A percentile compares a stretch with the other conserved stretches of the same genome.
Evolutionary conservation across 2,329 filamentous ascomycete genomes (phyloP).

Genomic region (Hypoxylon sp.): DNA sequence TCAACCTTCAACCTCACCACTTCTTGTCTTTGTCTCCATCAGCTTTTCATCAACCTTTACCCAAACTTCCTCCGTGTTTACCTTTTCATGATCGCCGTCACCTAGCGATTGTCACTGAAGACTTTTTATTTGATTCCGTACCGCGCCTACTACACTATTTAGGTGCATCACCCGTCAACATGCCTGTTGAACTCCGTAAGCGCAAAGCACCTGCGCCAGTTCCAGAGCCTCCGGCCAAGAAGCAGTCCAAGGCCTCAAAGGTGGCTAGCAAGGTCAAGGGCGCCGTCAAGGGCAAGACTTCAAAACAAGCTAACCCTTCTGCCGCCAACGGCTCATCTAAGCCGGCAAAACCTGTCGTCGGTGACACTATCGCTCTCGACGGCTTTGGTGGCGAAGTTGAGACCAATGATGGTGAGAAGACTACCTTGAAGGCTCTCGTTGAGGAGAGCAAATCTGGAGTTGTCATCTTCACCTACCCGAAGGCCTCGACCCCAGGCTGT

Average conservation of each 20-base stretch:
- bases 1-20: conserved; percentile 40
- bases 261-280: conserved; percentile 56
- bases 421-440: conserved; percentile 82
- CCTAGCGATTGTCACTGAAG: conserved; percentile 35
- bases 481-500: conserved; percentile 95
- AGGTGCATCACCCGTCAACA: conserved; percentile 41
- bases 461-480: conserved; percentile 95
- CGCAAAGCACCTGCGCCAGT: conserved; percentile 58
- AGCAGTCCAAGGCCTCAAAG: conserved; percentile 58
- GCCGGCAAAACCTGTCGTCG: conserved; percentile 62
- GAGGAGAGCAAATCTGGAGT: conserved; percentile 87
- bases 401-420: conserved; percentile 85
- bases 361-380: conserved; percentile 68
- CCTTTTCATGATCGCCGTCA: conserved; percentile 35
- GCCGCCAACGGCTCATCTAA: conserved; percentile 53
- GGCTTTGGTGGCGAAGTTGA: conserved; percentile 79
- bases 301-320: conserved; percentile 48
- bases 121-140: conserved; percentile 21
- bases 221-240: conserved; percentile 56
- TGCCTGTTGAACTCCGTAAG: conserved; percentile 61
- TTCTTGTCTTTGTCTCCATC: conserved; percentile 41
- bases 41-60: conserved; percentile 33
- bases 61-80: conserved; percentile 28
- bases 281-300: conserved; percentile 48
- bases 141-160: conserved; percentile 20